Evolutionary conservation across 805 yeast genomes (phyloP).

Genomic region (Tetrapisispora pingtungensis): DNA sequence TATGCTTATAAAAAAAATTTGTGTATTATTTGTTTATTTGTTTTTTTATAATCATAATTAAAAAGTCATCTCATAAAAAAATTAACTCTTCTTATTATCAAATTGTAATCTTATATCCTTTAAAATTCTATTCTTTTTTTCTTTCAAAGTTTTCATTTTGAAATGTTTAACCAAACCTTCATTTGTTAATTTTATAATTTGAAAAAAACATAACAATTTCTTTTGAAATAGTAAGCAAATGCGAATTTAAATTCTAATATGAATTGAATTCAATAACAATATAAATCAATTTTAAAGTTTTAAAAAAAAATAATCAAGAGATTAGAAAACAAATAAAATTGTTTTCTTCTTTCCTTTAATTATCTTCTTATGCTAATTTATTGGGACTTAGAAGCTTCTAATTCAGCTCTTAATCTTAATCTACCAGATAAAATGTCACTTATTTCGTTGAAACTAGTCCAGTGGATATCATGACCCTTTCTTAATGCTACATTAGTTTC

Average conservation of each 20-base stretch:
- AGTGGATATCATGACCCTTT: conserved; percentile 60
- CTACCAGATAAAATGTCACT: conserved; percentile 70
- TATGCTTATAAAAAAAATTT: neutral
- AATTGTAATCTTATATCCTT: too few species aligned
- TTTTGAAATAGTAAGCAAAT: neutral
- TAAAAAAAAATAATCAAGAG: neutral
- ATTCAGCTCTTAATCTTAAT: conserved; percentile 38
- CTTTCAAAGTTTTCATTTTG: neutral
- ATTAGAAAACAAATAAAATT: too few species aligned
- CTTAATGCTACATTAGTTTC: conserved; percentile 54
- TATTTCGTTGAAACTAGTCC: conserved; percentile 50
- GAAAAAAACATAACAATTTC: too few species aligned
- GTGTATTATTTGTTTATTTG: neutral
- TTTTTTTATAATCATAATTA: neutral
- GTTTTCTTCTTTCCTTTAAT: neutral
- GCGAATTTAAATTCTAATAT: too few species aligned
- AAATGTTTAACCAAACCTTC: too few species aligned
- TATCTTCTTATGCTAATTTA: conserved; percentile 3
- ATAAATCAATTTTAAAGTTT: neutral
- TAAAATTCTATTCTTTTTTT: too few species aligned
- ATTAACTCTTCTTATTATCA: too few species aligned
- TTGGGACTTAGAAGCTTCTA: conserved; percentile 13
- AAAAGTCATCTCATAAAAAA: conserved; percentile 3
- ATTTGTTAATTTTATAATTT: too few species aligned
- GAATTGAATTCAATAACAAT: neutral